phyloP scores from a whole-genome alignment of 768 basidiomycete species.

The Lactarius indigo region DNA sequence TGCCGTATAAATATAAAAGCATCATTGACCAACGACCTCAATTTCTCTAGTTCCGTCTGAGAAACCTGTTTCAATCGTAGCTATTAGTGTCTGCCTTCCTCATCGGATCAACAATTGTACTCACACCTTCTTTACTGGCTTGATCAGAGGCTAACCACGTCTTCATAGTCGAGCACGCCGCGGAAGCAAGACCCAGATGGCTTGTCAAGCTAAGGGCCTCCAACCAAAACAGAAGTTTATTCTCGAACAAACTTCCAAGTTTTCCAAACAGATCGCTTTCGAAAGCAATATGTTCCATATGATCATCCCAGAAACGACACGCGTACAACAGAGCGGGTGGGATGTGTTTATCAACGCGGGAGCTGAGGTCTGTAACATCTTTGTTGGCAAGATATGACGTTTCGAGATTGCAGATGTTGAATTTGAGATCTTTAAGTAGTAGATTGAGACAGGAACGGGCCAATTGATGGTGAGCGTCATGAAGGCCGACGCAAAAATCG shows the following conservation, averaged over 20 bases:
- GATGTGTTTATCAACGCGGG: background rate
- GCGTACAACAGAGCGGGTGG: background rate
- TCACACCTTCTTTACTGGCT: background rate
- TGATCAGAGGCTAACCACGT: background rate
- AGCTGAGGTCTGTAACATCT: background rate
- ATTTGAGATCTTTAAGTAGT: background rate
- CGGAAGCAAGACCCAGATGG: background rate
- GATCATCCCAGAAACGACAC: conserved; percentile 2
- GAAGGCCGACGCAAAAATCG: background rate
- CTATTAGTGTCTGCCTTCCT: background rate
- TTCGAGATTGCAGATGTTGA: conserved; percentile 8
- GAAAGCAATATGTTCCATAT: background rate
- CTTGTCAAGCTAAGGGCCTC: background rate
- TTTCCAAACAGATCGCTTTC: background rate
- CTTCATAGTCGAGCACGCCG: background rate
- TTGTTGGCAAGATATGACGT: background rate
- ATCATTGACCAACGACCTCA: background rate
- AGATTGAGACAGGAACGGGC: background rate
- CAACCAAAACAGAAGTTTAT: background rate
- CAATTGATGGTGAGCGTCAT: background rate
- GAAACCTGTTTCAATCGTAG: no score
- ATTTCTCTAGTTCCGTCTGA: background rate
- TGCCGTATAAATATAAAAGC: background rate
- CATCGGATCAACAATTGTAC: background rate
- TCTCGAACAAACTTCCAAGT: background rate